Evolutionary conservation across 2,329 filamentous ascomycete genomes (phyloP), one percentile per base, ranked within the genome.

Genomic region (Pseudopyrenochaeta lycopersici): DNA sequence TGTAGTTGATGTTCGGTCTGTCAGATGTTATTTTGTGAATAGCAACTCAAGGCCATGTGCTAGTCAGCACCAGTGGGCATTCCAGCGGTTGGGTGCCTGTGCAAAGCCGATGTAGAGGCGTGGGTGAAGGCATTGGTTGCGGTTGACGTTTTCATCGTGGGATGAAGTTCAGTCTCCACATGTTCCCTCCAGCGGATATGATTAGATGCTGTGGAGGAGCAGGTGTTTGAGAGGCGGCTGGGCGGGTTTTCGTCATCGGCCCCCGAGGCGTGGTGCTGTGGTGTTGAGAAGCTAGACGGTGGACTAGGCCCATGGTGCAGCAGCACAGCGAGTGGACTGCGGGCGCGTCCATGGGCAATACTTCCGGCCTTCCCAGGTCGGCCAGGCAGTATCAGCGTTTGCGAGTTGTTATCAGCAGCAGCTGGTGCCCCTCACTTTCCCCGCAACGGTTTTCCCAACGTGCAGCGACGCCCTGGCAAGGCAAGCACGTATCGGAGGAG

Each of bases 231-330:
- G 41, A 35, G 51, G 46, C 47, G 38, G 18, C 11, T 49, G 15
- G 18, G 51, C 27, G 44, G 43, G 20, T 9, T 51, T 49, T 63
- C 54, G 60, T 56, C 58, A 64, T 60, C 38, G 21, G n/a, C n/a
- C 12, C 31, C 51, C 32, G 48, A 31, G 46, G 52, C 53, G 48
- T 50, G 49, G 48, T 55, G 50, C 38, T 42, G 33, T 66, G 59
- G 63, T 67, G 66, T 68, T 68, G 66, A 68, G 66, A 53, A 54
- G 54, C 66, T 68, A 67, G 52, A 49, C 31, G 42, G 46, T 40
- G 49, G 47, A 42, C 64, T 64, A 66, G 58, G 31, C 29, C n/a
- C 51, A 55, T 56, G 48, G 49, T 53, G 62, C 60, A 64, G 52
- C 20, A 36, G 21, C 11, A 32, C 45, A 52, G 52, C 42, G 51